phyloP scores from a whole-genome alignment of 441 rosid species.

The Brassica hybrid region DNA sequence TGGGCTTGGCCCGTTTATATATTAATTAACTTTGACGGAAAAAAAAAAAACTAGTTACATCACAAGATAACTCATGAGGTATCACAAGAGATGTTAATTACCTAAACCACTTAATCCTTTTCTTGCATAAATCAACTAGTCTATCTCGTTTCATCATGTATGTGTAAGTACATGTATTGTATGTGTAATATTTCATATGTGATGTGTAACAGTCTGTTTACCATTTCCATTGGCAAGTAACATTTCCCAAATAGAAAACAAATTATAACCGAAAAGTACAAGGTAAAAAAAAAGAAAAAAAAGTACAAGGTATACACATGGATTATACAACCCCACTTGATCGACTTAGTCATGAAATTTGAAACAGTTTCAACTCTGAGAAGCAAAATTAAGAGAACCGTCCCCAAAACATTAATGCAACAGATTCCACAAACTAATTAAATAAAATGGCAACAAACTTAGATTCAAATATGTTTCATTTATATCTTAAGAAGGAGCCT shows the following conservation, averaged over 20 bases:
- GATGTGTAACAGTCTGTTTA: not conserved
- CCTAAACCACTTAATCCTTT: not conserved
- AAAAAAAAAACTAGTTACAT: too few relatives aligned
- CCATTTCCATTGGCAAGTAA: not conserved
- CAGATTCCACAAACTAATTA: not conserved
- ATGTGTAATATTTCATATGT: not conserved
- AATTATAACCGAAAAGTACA: not conserved
- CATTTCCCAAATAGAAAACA: not conserved
- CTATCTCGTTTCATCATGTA: conserved; percentile 5
- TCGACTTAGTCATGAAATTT: conserved; percentile 2
- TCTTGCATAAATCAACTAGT: not conserved
- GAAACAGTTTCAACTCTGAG: not conserved
- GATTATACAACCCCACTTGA: not conserved
- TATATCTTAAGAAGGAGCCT: conserved; percentile 13
- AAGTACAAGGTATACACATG: conserved; percentile 15
- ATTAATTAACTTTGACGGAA: too few relatives aligned
- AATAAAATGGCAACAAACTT: not conserved
- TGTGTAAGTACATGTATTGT: not conserved
- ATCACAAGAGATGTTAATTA: conserved; percentile 10
- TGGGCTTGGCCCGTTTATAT: too few relatives aligned
- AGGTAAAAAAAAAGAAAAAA: not conserved
- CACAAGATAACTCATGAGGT: not conserved
- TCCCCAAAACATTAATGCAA: conserved; percentile 10
- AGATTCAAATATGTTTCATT: conserved; percentile 5
- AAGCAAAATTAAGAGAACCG: not conserved